Percentiles rank a stretch among this genome's conserved stretches.
phyloP scores from a whole-genome alignment of 1,139 yeast species.

The Waltiozyma sp. region DNA sequence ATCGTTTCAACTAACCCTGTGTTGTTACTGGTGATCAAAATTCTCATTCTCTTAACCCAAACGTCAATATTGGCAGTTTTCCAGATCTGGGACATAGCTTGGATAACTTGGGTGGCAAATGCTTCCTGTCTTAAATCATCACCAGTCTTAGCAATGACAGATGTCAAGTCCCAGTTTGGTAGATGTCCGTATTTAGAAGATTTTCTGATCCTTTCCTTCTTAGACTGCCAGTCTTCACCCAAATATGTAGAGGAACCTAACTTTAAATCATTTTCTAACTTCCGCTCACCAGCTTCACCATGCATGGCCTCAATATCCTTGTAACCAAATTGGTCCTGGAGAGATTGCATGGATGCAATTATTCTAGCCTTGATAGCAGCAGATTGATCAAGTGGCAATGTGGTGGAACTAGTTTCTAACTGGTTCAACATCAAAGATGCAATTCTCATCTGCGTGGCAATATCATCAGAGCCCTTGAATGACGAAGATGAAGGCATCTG shows the following conservation, averaged over 20 bases:
- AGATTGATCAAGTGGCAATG: conserved; percentile 61
- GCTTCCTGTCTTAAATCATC: conserved; percentile 95
- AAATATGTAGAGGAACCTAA: conserved; percentile 50
- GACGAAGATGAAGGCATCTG: conserved; percentile 14
- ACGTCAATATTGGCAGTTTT: conserved; percentile 49
- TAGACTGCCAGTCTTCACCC: conserved; percentile 88
- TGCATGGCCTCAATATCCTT: conserved; percentile 43
- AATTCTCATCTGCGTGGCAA: conserved; percentile 89
- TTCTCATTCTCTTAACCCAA: conserved; percentile 92
- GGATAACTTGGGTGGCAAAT: conserved; percentile 88
- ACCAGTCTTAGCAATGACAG: conserved; percentile 93
- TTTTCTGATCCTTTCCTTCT: conserved; percentile 66
- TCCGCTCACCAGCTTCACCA: conserved; percentile 83
- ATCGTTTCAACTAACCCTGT: conserved; percentile 93
- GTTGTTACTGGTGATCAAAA: conserved; percentile 78
- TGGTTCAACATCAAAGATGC: conserved; percentile 93
- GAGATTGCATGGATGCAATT: conserved; percentile 76
- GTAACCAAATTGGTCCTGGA: conserved; percentile 61
- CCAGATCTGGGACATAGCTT: conserved; percentile 83
- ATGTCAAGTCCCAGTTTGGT: conserved; percentile 87
- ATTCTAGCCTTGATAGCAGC: conserved; percentile 65
- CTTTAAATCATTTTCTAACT: conserved; percentile 81
- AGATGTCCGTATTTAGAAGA: conserved; percentile 75
- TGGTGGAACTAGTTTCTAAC: conserved; percentile 49
- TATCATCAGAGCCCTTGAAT: conserved; percentile 33